phyloP scores from a whole-genome alignment of 345 rosid species.

The Odontarrhena argentea region DNA sequence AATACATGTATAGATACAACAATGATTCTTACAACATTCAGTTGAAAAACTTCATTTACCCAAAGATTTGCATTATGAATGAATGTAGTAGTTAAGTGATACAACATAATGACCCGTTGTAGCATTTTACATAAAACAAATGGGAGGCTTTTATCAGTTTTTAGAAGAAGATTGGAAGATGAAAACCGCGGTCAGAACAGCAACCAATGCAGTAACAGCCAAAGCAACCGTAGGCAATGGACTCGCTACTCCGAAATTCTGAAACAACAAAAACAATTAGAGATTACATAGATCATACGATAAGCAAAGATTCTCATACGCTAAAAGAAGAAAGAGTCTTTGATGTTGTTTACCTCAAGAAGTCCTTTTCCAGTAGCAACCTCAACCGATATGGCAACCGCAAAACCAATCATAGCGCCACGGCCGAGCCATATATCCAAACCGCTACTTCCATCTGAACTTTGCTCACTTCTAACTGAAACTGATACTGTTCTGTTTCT shows the following conservation, averaged over 20 bases:
- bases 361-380: conserved; percentile 85
- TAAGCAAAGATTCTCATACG: too few relatives aligned
- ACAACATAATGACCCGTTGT: conserved; percentile 1
- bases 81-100: conserved; percentile 12
- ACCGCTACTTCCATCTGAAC: conserved; percentile 52
- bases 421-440: conserved; percentile 93
- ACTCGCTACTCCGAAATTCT: conserved; percentile 82
- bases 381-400: conserved; percentile 72
- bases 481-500: conserved; percentile 48
- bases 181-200: conserved; percentile 74
- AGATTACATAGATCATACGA: not conserved
- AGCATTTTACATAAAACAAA: conserved; percentile 5
- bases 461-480: conserved; percentile 73
- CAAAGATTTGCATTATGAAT: not conserved
- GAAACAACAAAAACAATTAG: conserved; percentile 37
- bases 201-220: conserved; percentile 78
- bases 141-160: conserved; percentile 40
- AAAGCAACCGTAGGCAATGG: conserved; percentile 87
- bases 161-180: conserved; percentile 91
- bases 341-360: conserved; percentile 60
- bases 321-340: too few relatives aligned
- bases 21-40: too few relatives aligned
- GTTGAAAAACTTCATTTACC: too few relatives aligned
- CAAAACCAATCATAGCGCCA: conserved; percentile 89
- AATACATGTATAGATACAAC: too few relatives aligned